These are phyloP conservation scores for Polyporus tsugae DNA, from an alignment of 1,284 basidiomycete genomes.

Conservation along the genomic window DNA sequence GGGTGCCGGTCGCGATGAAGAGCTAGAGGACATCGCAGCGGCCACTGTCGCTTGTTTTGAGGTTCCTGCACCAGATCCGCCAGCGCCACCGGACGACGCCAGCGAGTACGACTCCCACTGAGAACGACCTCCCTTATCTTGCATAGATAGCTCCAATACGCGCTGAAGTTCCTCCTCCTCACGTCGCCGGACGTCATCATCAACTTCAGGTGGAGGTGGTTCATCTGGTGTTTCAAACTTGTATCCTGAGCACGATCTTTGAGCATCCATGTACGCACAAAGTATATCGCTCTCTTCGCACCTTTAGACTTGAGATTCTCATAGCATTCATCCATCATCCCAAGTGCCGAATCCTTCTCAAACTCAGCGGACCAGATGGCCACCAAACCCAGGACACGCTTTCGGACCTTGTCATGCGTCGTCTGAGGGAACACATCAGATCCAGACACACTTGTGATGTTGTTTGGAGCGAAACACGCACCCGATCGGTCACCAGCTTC, in stretches of 20 bases:
- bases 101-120: constrained; percentile 56
- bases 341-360: constrained; percentile 81
- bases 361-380: constrained; percentile 90
- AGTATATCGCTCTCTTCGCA: constrained; percentile 44
- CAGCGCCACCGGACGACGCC: constrained; percentile 51
- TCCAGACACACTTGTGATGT: background rate
- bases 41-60: constrained; percentile 33
- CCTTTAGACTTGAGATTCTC: constrained; percentile 86
- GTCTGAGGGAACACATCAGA: constrained; percentile 56
- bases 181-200: constrained; percentile 81
- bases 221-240: constrained; percentile 75
- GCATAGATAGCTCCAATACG: constrained; percentile 88
- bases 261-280: background rate
- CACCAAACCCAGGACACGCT: constrained; percentile 77
- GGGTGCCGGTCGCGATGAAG: constrained; percentile 13
- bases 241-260: constrained; percentile 55
- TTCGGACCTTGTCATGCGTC: constrained; percentile 89
- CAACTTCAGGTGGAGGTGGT: constrained; percentile 70
- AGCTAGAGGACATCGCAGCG: constrained; percentile 35
- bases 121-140: constrained; percentile 83
- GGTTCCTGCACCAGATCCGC: constrained; percentile 47
- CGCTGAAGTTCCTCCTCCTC: constrained; percentile 95
- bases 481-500: constrained; percentile 88
- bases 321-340: constrained; percentile 93
- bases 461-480: constrained; percentile 41